Conservation (phyloP, 2,329 filamentous ascomycete species). For the Xylaria arbuscula region DNA sequence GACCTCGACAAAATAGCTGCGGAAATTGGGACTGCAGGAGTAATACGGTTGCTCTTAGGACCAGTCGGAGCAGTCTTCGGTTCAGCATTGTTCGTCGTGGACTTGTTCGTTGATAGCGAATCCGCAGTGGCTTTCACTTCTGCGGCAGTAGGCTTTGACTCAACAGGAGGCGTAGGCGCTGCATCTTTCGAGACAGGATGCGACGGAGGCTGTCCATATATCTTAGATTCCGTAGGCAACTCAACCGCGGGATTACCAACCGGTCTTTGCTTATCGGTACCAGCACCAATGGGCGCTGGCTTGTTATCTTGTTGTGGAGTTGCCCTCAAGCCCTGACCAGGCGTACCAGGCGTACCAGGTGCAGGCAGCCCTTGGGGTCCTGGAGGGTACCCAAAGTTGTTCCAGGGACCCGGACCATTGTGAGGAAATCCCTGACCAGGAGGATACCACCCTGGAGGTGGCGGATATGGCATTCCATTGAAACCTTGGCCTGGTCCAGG, state of each 20-base stretch:
- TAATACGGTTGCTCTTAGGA: slow-evolving; percentile 65
- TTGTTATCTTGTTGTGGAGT: slow-evolving; percentile 56
- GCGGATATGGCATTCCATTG: slow-evolving; percentile 81
- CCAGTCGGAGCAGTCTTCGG: slow-evolving; percentile 59
- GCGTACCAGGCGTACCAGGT: slow-evolving; percentile 46
- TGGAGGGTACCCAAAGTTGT: slow-evolving; percentile 70
- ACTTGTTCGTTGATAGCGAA: slow-evolving; percentile 56
- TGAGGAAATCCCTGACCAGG: slow-evolving; percentile 80
- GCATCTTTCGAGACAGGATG: slow-evolving; percentile 57
- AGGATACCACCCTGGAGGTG: slow-evolving; percentile 82
- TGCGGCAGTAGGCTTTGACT: slow-evolving; percentile 72
- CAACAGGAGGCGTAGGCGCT: slow-evolving; percentile 72
- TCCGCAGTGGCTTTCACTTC: slow-evolving; percentile 66
- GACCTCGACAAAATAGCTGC: slow-evolving; percentile 54
- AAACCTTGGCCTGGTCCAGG: slow-evolving; percentile 73
- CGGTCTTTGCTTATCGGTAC: slow-evolving; percentile 60
- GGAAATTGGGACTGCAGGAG: slow-evolving; percentile 73
- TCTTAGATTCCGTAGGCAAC: slow-evolving; percentile 66
- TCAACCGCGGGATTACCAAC: slow-evolving; percentile 59
- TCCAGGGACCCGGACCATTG: slow-evolving; percentile 69
- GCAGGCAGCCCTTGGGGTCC: slow-evolving; percentile 62
- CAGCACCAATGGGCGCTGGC: slow-evolving; percentile 64
- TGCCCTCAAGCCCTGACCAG: slow-evolving; percentile 49
- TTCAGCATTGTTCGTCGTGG: slow-evolving; percentile 51
- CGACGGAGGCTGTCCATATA: slow-evolving; percentile 58